Evolutionary conservation across 1,139 yeast genomes (phyloP).

Genomic region (Sporopachydermia cereana): DNA sequence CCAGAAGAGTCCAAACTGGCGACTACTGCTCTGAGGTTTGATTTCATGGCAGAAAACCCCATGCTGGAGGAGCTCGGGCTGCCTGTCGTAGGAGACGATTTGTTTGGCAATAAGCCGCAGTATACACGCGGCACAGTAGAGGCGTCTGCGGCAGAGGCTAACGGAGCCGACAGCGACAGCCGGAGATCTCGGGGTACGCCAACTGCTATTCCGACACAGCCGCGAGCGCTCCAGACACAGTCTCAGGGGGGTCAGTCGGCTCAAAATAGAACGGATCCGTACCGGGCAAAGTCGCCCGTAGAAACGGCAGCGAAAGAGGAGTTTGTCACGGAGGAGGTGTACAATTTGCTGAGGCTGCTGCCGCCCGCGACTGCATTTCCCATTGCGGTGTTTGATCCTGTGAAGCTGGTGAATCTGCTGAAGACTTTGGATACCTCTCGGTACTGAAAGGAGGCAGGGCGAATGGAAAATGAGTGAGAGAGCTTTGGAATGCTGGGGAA

Average conservation of each 20-base stretch:
- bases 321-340: slow-evolving; percentile 6
- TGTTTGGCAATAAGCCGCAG: neutral
- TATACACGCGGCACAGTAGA: slow-evolving; percentile 14
- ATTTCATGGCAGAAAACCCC: slow-evolving; percentile 1
- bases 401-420: slow-evolving; percentile 1
- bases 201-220: neutral
- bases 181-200: neutral
- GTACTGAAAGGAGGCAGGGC: neutral
- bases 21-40: neutral
- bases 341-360: slow-evolving; percentile 5
- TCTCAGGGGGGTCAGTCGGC: too few species aligned
- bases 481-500: neutral
- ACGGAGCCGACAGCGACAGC: neutral
- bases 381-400: neutral
- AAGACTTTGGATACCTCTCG: neutral
- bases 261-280: neutral
- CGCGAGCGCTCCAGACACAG: too few species aligned
- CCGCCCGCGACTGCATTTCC: slow-evolving; percentile 4
- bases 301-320: slow-evolving; percentile 20
- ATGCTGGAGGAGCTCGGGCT: neutral
- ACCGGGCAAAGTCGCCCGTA: neutral
- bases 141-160: slow-evolving; percentile 13
- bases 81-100: neutral
- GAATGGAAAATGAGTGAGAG: neutral
- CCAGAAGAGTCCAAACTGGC: slow-evolving; percentile 29